Conservation (phyloP, 192 early-diverging fungal genomes). For the Mortierella hygrophila region DNA sequence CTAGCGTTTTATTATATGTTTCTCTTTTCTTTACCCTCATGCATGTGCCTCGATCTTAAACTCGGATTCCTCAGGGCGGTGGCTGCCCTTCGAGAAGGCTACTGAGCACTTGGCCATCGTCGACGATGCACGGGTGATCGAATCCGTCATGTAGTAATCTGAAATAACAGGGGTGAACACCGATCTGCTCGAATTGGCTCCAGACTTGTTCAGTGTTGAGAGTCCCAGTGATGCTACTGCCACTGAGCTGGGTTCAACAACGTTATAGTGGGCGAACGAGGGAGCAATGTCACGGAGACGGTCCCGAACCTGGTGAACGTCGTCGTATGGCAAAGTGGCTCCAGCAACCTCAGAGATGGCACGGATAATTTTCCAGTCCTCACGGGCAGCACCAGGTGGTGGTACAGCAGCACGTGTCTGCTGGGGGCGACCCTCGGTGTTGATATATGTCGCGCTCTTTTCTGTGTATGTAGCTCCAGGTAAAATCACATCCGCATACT, state of each 20-base stretch:
- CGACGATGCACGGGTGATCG: conserved; percentile 89
- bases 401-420: conserved; percentile 92
- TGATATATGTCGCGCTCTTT: conserved; percentile 95
- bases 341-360: conserved; percentile 94
- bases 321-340: conserved; percentile 90
- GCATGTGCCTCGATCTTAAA: conserved; percentile 54
- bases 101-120: conserved; percentile 98
- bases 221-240: conserved; percentile 73
- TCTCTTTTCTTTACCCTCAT: conserved; percentile 11
- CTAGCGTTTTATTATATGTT: not conserved
- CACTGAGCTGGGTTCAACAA: conserved; percentile 69
- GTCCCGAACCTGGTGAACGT: conserved; percentile 80
- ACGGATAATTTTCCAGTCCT: conserved; percentile 99
- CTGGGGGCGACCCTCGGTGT: conserved; percentile 97
- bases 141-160: conserved; percentile 97
- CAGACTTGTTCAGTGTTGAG: conserved; percentile 60
- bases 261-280: conserved; percentile 80
- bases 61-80: conserved; percentile 43
- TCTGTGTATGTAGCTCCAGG: conserved; percentile 97
- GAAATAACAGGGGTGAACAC: conserved; percentile 75
- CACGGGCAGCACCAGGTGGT: conserved; percentile 90
- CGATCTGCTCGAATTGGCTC: conserved; percentile 46
- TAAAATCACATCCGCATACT: conserved; percentile 95
- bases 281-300: conserved; percentile 93
- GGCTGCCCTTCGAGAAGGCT: conserved; percentile 50